Evolutionary conservation across 352 stramenopile species (phyloP), one percentile per base, ranked within the genome.

Genomic region (Globisporangium lucens): DNA sequence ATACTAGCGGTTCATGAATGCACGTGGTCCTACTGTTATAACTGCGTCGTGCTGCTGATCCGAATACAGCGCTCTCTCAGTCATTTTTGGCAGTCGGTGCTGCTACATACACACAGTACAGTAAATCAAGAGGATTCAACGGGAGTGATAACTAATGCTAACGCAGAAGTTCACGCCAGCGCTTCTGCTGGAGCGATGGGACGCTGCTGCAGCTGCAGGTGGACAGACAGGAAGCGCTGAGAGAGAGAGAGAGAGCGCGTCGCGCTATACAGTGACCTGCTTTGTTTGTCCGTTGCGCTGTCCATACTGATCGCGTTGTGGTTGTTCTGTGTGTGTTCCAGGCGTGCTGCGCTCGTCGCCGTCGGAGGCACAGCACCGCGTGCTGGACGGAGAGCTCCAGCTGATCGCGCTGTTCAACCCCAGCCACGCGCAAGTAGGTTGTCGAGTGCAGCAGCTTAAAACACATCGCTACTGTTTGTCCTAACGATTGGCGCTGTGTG

Each of bases 391-490:
- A 10, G n/a, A 57, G 15, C 63, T 85, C 52, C 66, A 69, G 35
- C 63, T 85, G 9, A 24, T 79, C n/a, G 56, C 78, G 43, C 78
- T 83, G 55, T 83, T 77, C 57, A 85, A 87, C 67, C 61, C 77
- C 24, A 71, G 27, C 52, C 80, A 89, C 57, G 38, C 64, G 20
- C 72, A 81, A 65, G 76, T 86, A 30, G 51, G 49, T 33, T 22
- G 15, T 29, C 27, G 47, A 15, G 27, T 15, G 10, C 15, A 41
- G 1, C 15, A 46, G 17, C 24, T 24, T 24, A 24, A 24, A 24
- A 24, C 24, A 24, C 24, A 0, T 24, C 24, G 24, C 24, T 24
- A 24, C 24, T 24, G 24, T 24, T 24, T 24, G 0, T 24, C 24
- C 24, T 24, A 24, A 24, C 24, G 24, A 0, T 61, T 35, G 30